Evolutionary conservation across 495 filamentous ascomycete species (phyloP).

Genomic region (Annulohypoxylon moriforme): DNA sequence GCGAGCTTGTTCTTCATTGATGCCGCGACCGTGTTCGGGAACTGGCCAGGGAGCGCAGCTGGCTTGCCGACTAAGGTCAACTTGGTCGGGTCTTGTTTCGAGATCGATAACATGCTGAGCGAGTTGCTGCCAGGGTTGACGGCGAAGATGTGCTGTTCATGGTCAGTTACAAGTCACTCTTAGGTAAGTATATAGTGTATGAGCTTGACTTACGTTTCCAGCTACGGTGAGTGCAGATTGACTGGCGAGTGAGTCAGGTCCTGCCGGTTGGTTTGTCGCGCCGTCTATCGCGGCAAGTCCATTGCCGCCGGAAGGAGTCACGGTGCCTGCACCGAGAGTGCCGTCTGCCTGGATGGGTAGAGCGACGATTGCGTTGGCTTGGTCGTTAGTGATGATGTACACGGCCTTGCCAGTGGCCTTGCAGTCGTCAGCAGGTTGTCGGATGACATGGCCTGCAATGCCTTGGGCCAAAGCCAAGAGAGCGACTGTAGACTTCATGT

Average conservation of each 20-base stretch:
- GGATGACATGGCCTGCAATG: constrained; percentile 32
- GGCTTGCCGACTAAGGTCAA: constrained; percentile 59
- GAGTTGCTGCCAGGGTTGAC: constrained; percentile 72
- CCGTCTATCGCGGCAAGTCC: constrained; percentile 52
- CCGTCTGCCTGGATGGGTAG: constrained; percentile 59
- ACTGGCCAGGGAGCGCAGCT: constrained; percentile 61
- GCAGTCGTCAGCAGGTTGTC: constrained; percentile 5
- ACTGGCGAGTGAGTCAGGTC: constrained; percentile 63
- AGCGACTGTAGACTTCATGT: constrained; percentile 31
- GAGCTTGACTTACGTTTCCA: constrained; percentile 55
- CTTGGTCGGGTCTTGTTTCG: constrained; percentile 55
- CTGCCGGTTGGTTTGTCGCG: constrained; percentile 49
- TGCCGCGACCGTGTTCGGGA: constrained; percentile 67
- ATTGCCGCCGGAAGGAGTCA: constrained; percentile 53
- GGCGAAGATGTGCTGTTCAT: constrained; percentile 60
- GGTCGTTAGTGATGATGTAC: constrained; percentile 64
- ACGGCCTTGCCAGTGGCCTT: constrained; percentile 55
- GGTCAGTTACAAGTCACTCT: constrained; percentile 10
- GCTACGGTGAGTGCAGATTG: constrained; percentile 63
- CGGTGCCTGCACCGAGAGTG: constrained; percentile 51
- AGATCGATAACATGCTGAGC: constrained; percentile 65
- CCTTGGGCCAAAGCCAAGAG: constrained; percentile 26
- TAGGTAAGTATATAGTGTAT: neutral
- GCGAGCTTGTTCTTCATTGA: constrained; percentile 59
- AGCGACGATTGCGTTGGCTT: constrained; percentile 59